Evolutionary conservation across 2,329 filamentous ascomycete species (phyloP).

Genomic region (Calonectria pseudoreteaudii): DNA sequence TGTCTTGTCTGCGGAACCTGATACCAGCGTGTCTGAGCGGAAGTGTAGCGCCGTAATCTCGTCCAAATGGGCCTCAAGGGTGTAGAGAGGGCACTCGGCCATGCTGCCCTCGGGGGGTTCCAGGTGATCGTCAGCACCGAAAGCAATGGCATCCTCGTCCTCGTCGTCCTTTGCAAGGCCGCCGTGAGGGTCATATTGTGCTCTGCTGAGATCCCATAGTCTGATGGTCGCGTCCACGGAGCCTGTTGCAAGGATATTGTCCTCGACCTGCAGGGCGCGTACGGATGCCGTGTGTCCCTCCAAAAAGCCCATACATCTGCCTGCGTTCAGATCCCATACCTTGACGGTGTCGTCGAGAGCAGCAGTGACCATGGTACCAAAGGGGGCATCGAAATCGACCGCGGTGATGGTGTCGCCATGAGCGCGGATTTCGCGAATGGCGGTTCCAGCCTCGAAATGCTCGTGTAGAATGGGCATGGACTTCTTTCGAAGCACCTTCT

Average conservation of each 20-base stretch:
- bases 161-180: constrained; percentile 68
- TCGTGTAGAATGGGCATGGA: constrained; percentile 97
- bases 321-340: constrained; percentile 96
- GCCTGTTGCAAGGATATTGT: constrained; percentile 94
- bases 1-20: constrained; percentile 97
- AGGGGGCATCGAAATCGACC: constrained; percentile 96
- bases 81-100: constrained; percentile 89
- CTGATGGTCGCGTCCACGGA: constrained; percentile 95
- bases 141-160: constrained; percentile 77
- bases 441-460: constrained; percentile 89
- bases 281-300: constrained; percentile 97
- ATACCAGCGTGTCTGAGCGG: constrained; percentile 88
- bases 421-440: constrained; percentile 88
- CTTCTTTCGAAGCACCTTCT: constrained; percentile 73
- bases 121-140: constrained; percentile 77
- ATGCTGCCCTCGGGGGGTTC: constrained; percentile 83
- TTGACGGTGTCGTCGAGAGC: constrained; percentile 93
- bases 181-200: constrained; percentile 81
- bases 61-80: constrained; percentile 89
- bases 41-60: constrained; percentile 96
- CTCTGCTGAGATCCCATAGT: constrained; percentile 93
- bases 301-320: constrained; percentile 88
- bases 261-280: constrained; percentile 90
- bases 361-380: constrained; percentile 93
- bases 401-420: constrained; percentile 91